These are phyloP conservation scores for Castanopsis chinensis DNA, from an alignment of 306 rosid genomes.

Conservation along the genomic window DNA sequence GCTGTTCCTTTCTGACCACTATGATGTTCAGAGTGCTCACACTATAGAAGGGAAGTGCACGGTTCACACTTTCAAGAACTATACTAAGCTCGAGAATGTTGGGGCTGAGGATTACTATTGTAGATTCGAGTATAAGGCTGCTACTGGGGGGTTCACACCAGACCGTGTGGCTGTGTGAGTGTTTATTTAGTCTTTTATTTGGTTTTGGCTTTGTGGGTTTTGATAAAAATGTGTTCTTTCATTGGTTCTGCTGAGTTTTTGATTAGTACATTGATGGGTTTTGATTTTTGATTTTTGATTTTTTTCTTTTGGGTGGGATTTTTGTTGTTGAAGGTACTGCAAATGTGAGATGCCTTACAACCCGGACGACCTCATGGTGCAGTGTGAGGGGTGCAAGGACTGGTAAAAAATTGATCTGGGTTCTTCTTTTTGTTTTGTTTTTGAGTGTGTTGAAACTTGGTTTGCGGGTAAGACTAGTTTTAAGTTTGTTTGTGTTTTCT, in stretches of 20 bases:
- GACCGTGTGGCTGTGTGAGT: constrained; percentile 96
- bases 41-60: constrained; percentile 77
- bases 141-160: constrained; percentile 78
- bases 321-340: constrained; percentile 68
- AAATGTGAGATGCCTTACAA: constrained; percentile 95
- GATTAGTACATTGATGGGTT: constrained; percentile 14
- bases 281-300: not conserved
- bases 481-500: not conserved
- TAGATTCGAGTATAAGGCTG: constrained; percentile 91
- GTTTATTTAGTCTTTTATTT: not conserved
- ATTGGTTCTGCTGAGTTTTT: not conserved
- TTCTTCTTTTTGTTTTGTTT: constrained; percentile 19
- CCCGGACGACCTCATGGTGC: constrained; percentile 95
- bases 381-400: constrained; percentile 96
- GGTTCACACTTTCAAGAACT: constrained; percentile 78
- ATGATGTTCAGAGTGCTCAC: constrained; percentile 79
- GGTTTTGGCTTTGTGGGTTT: not conserved
- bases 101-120: constrained; percentile 81
- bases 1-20: constrained; percentile 80
- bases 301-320: not conserved
- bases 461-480: not conserved
- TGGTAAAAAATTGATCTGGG: constrained; percentile 51
- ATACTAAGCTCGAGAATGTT: constrained; percentile 81
- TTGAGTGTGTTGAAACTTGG: not conserved
- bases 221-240: not conserved